A percentile compares a stretch with the other conserved stretches of the same genome.
Conservation (phyloP, 371 early-diverging fungal genomes). For the Mortierella sp. region DNA sequence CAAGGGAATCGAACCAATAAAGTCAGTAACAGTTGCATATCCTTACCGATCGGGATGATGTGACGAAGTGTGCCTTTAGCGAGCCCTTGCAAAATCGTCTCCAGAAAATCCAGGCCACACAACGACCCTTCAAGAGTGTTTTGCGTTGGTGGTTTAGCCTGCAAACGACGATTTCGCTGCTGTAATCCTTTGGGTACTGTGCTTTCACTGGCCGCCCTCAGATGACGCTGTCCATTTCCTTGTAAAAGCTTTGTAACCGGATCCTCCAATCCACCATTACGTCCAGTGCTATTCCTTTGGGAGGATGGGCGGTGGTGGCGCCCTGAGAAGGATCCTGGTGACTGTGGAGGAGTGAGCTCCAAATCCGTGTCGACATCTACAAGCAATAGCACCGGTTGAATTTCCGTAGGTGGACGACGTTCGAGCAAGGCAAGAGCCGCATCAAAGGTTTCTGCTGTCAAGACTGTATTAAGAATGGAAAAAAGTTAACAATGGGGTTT, state of each 20-base stretch:
- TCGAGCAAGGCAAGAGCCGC: constrained; percentile 30
- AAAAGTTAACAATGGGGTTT: background rate
- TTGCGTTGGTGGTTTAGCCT: constrained; percentile 9
- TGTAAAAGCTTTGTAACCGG: constrained; percentile 14
- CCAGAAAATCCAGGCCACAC: constrained; percentile 45
- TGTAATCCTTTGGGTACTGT: constrained; percentile 19
- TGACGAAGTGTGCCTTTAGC: constrained; percentile 46
- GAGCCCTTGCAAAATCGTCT: constrained; percentile 33
- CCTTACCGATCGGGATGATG: constrained; percentile 51
- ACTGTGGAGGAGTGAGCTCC: constrained; percentile 16
- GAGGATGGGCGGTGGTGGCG: constrained; percentile 12
- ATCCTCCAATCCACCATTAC: constrained; percentile 15
- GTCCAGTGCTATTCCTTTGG: constrained; percentile 1
- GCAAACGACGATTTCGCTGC: constrained; percentile 16
- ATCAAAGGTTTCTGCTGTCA: constrained; percentile 35
- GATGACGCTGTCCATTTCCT: constrained; percentile 29
- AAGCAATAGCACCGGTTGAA: constrained; percentile 42
- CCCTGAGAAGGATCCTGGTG: constrained; percentile 26
- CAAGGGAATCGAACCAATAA: background rate
- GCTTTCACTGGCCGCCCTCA: constrained; percentile 29
- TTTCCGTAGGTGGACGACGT: constrained; percentile 30
- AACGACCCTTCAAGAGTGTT: constrained; percentile 11
- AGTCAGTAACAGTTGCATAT: background rate
- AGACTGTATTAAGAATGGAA: constrained; percentile 15
- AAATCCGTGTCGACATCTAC: constrained; percentile 46